Conservation (phyloP, 202 grass and related monocot genomes). For the Carex arenaria region DNA sequence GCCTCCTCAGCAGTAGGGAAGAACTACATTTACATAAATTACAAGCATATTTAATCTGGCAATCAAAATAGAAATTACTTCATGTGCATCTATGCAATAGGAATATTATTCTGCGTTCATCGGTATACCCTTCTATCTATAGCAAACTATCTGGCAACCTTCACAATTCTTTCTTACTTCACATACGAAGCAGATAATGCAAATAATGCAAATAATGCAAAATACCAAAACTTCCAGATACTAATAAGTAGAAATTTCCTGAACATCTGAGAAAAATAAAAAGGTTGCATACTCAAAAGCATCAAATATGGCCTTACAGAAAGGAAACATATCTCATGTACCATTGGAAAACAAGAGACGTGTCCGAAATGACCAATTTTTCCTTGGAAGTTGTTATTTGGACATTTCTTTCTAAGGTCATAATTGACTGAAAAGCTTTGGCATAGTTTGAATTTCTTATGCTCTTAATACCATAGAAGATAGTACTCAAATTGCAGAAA, state of each 20-base stretch:
- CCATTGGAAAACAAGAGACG: not conserved
- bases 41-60: constrained; percentile 17
- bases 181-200: not conserved
- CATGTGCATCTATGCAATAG: constrained; percentile 6
- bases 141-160: not conserved
- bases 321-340: not conserved
- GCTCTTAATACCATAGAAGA: not conserved
- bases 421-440: not conserved
- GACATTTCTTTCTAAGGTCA: not conserved
- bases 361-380: not conserved
- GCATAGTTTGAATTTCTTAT: not conserved
- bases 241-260: not conserved
- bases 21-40: constrained; percentile 47
- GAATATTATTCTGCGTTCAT: not conserved
- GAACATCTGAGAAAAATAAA: not conserved
- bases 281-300: not conserved
- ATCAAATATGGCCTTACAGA: not conserved
- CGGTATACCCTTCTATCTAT: not conserved
- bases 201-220: not conserved
- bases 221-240: not conserved
- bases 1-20: constrained; percentile 98
- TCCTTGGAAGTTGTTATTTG: not conserved
- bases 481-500: not conserved
- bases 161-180: not conserved
- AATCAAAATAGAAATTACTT: constrained; percentile 12